phyloP scores from a whole-genome alignment of 2,329 filamentous ascomycete genomes.

The Curvularia hawaiiensis region DNA sequence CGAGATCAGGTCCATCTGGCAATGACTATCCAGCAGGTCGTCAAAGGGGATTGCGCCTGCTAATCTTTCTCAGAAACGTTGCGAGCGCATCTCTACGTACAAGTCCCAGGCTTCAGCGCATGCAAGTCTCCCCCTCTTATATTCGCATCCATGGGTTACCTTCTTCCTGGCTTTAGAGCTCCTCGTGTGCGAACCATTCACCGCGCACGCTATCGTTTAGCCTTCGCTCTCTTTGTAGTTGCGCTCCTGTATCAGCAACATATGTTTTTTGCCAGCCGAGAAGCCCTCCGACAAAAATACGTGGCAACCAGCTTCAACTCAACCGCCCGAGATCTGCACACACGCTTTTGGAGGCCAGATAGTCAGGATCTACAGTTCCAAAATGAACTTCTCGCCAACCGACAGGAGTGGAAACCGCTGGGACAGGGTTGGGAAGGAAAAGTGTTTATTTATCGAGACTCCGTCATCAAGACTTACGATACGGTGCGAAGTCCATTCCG shows the following conservation, averaged over 20 bases:
- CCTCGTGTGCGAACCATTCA: constrained; percentile 12
- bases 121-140: background rate
- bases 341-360: constrained; percentile 7
- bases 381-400: constrained; percentile 27
- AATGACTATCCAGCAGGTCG: background rate
- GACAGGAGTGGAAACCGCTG: constrained; percentile 25
- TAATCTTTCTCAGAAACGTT: constrained; percentile 1
- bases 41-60: background rate
- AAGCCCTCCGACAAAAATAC: constrained; percentile 30
- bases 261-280: constrained; percentile 23
- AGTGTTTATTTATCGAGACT: constrained; percentile 26
- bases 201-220: constrained; percentile 20
- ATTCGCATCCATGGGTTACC: constrained; percentile 16
- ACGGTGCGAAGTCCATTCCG: constrained; percentile 32
- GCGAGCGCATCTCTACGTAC: background rate
- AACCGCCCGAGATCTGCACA: background rate
- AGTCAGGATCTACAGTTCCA: constrained; percentile 18
- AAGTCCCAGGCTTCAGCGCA: background rate
- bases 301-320: constrained; percentile 23
- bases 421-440: constrained; percentile 35
- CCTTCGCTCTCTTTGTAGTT: constrained; percentile 20
- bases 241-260: constrained; percentile 26
- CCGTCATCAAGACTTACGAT: constrained; percentile 36
- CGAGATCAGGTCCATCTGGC: background rate
- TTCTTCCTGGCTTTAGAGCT: constrained; percentile 8